phyloP scores from a whole-genome alignment of 352 stramenopile genomes.

The Pythium plurisporium region DNA sequence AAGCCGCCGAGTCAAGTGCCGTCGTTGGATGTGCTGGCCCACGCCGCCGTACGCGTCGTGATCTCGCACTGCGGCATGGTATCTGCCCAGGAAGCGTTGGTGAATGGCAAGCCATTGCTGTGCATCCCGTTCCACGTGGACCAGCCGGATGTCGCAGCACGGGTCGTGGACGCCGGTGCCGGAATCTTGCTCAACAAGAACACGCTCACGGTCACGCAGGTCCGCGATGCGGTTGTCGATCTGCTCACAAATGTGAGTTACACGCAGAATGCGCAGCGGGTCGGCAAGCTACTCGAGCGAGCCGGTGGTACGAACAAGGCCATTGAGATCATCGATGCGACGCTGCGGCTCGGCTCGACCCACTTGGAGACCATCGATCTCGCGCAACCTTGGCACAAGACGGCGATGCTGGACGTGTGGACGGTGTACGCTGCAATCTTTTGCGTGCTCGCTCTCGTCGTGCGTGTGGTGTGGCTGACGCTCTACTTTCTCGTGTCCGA shows the following conservation, averaged over 20 bases:
- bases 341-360: slow-evolving; percentile 45
- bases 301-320: slow-evolving; percentile 59
- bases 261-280: slow-evolving; percentile 32
- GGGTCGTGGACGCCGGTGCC: slow-evolving; percentile 68
- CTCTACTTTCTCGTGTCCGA: slow-evolving; percentile 57
- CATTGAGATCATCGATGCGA: slow-evolving; percentile 64
- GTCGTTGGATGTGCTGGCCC: slow-evolving; percentile 59
- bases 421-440: slow-evolving; percentile 69
- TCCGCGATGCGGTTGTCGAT: slow-evolving; percentile 45
- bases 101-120: slow-evolving; percentile 74
- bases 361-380: slow-evolving; percentile 72
- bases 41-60: slow-evolving; percentile 54
- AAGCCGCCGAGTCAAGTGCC: slow-evolving; percentile 56
- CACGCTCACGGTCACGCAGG: slow-evolving; percentile 40
- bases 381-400: slow-evolving; percentile 70
- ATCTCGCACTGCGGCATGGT: slow-evolving; percentile 88
- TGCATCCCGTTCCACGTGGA: slow-evolving; percentile 89
- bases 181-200: slow-evolving; percentile 75
- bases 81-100: slow-evolving; percentile 74
- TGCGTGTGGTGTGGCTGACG: slow-evolving; percentile 67
- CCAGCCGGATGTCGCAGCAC: slow-evolving; percentile 78
- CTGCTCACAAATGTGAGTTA: slow-evolving; percentile 55
- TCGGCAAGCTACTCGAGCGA: slow-evolving; percentile 50
- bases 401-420: slow-evolving; percentile 74
- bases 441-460: slow-evolving; percentile 53